Evolutionary conservation across 1,139 yeast species (phyloP).

Genomic region (Dujonia santamariae): DNA sequence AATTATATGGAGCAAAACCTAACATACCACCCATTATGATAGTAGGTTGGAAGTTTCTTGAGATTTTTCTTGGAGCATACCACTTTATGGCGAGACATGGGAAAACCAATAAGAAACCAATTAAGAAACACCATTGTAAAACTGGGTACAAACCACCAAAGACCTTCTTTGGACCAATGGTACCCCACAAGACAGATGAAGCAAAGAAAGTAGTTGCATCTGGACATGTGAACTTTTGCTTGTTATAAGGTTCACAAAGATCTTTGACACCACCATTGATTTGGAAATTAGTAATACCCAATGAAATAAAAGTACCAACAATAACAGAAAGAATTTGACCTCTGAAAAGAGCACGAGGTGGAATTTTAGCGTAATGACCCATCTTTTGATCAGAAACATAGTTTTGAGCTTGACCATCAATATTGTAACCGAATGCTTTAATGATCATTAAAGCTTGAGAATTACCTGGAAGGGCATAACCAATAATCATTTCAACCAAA

Average conservation of each 20-base stretch:
- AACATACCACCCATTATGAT: conserved; percentile 37
- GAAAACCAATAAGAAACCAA: conserved; percentile 47
- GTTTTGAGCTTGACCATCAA: conserved; percentile 53
- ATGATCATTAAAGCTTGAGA: conserved; percentile 53
- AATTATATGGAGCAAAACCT: conserved; percentile 47
- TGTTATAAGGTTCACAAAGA: conserved; percentile 39
- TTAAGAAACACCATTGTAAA: conserved; percentile 49
- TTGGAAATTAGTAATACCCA: conserved; percentile 56
- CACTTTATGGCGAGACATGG: conserved; percentile 39
- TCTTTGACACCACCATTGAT: conserved; percentile 35
- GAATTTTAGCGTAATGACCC: conserved; percentile 56
- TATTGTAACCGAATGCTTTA: conserved; percentile 54
- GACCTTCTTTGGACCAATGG: conserved; percentile 57
- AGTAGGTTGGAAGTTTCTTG: conserved; percentile 41
- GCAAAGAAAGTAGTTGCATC: conserved; percentile 46
- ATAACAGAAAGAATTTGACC: conserved; percentile 48
- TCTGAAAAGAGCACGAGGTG: conserved; percentile 61
- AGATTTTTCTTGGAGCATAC: conserved; percentile 26
- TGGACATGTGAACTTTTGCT: conserved; percentile 46
- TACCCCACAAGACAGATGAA: conserved; percentile 58
- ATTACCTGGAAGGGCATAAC: conserved; percentile 58
- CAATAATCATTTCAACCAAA: conserved; percentile 53
- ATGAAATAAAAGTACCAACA: conserved; percentile 44
- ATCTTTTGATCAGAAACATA: conserved; percentile 49
- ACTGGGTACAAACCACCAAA: conserved; percentile 48